Conservation (phyloP, 805 yeast species). For the Isabelozyma rhagii region DNA sequence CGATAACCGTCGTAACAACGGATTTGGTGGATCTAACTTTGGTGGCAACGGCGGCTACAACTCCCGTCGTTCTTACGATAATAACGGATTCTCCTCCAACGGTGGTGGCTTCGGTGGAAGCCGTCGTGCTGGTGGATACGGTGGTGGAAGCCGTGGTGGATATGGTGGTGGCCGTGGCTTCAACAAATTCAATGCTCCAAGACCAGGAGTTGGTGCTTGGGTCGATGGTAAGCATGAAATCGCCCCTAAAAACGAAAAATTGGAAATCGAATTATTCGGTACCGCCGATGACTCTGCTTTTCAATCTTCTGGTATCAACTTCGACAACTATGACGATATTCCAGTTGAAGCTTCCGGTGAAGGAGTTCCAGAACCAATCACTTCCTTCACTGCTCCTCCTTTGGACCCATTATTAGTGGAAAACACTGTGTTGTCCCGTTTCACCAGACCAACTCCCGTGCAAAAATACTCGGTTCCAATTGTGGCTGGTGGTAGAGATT, state of each 20-base stretch:
- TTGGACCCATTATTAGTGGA: slow-evolving; percentile 81
- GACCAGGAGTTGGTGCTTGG: slow-evolving; percentile 74
- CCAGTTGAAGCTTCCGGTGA: slow-evolving; percentile 98
- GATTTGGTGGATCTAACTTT: slow-evolving; percentile 8
- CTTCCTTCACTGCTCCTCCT: slow-evolving; percentile 87
- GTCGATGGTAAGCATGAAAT: slow-evolving; percentile 86
- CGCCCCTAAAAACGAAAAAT: slow-evolving; percentile 62
- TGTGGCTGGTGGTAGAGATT: slow-evolving; percentile 83
- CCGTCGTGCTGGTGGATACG: slow-evolving; percentile 24
- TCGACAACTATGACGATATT: slow-evolving; percentile 96
- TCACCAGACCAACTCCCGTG: slow-evolving; percentile 94
- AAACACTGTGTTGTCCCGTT: slow-evolving; percentile 84
- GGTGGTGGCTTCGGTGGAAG: slow-evolving; percentile 20
- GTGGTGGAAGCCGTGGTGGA: slow-evolving; percentile 21
- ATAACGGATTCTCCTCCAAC: slow-evolving; percentile 21
- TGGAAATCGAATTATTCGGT: slow-evolving; percentile 85
- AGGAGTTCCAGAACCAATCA: slow-evolving; percentile 89
- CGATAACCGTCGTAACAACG: background rate
- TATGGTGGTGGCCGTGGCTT: slow-evolving; percentile 14
- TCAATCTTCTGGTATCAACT: slow-evolving; percentile 96
- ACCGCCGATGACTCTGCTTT: slow-evolving; percentile 64
- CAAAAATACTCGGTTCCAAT: slow-evolving; percentile 93
- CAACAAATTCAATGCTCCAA: slow-evolving; percentile 17
- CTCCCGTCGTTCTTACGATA: slow-evolving; percentile 15
- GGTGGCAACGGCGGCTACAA: slow-evolving; percentile 14